Base-by-base conservation (phyloP, 768 basidiomycete species). In the Candolleomyces efflorescens region DNA sequence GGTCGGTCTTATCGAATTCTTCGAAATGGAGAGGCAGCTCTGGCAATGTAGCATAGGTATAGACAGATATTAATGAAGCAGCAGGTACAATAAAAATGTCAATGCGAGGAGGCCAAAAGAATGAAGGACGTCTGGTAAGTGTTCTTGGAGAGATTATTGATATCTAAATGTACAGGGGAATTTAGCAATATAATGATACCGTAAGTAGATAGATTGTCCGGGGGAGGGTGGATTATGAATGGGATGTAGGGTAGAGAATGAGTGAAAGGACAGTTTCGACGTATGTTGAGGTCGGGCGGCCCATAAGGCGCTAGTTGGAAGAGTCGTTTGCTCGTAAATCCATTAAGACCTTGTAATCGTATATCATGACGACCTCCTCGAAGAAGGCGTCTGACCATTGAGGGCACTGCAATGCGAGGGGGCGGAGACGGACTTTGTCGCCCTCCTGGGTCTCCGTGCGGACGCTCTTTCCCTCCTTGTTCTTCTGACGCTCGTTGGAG, bases 1-100 rank as follows among this genome's bases (percentile, higher is more conserved):
- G 96, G 95, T 0, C 79, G 74, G 65, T 80, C 69, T 61, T 99
- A 98, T 71, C 77, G 78, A 61, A 82, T 98, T 46, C 69, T 86
- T 59, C 73, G 72, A 37, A 89, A 92, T 63, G 94, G 95, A 47
- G 87, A 88, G 68, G 86, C 85, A 6, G 74, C 69, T 41, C 64
- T 72, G 56, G 38, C 51, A 48, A 48, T 48, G 32, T 39, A 38
- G 32, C 32, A 53, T 36, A 59, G 38, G 41, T 32, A 20, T 43
- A 53, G 24, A 53, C 20, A 48, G 11, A 44, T n/a, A 38, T 36
- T 57, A 48, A 24, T 32, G 53, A 36, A 54, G 51, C n/a, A n/a
- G n/a, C n/a, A n/a, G n/a, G n/a, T n/a, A n/a, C n/a, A n/a, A n/a
- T 36, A 53, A 39, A 36, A 39, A 50, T 11, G 24, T 27, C 11